Conservation (phyloP, 2,329 filamentous ascomycete genomes). For the Hypoxylon sp. region DNA sequence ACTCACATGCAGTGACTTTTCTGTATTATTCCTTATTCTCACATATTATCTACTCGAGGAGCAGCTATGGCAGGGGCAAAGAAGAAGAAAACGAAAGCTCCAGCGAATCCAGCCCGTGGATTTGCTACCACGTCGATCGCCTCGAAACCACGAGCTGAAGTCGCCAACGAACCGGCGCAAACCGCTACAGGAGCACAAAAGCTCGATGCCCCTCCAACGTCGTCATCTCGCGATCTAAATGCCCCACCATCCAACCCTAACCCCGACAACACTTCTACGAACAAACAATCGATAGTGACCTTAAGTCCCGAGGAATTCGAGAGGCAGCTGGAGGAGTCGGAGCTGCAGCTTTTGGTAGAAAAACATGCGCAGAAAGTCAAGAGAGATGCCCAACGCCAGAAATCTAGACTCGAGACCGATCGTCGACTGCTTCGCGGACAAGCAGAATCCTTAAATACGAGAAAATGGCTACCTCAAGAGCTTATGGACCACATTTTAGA, state of each 20-base stretch:
- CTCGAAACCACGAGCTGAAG: conserved; percentile 77
- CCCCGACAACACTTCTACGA: conserved; percentile 27
- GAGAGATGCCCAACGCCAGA: conserved; percentile 80
- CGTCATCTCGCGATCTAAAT: conserved; percentile 36
- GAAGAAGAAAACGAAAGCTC: conserved; percentile 93
- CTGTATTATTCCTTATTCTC: background rate
- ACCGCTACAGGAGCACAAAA: conserved; percentile 37
- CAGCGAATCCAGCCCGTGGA: conserved; percentile 85
- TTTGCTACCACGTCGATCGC: conserved; percentile 94
- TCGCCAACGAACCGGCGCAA: conserved; percentile 42
- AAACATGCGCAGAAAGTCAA: conserved; percentile 81
- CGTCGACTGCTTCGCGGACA: conserved; percentile 81
- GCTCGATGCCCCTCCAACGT: conserved; percentile 46
- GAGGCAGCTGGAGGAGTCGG: conserved; percentile 86
- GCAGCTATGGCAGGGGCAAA: conserved; percentile 70
- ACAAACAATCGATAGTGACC: conserved; percentile 51
- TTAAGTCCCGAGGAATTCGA: conserved; percentile 90
- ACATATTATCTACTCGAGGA: conserved; percentile 1
- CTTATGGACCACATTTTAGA: conserved; percentile 80
- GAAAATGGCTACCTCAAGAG: conserved; percentile 83
- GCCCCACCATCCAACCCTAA: conserved; percentile 35
- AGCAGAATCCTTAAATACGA: conserved; percentile 74
- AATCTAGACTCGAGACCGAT: conserved; percentile 82
- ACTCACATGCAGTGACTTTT: background rate
- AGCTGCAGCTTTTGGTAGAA: conserved; percentile 87